Conservation (phyloP, 495 filamentous ascomycete genomes). For the Neurospora sp. region DNA sequence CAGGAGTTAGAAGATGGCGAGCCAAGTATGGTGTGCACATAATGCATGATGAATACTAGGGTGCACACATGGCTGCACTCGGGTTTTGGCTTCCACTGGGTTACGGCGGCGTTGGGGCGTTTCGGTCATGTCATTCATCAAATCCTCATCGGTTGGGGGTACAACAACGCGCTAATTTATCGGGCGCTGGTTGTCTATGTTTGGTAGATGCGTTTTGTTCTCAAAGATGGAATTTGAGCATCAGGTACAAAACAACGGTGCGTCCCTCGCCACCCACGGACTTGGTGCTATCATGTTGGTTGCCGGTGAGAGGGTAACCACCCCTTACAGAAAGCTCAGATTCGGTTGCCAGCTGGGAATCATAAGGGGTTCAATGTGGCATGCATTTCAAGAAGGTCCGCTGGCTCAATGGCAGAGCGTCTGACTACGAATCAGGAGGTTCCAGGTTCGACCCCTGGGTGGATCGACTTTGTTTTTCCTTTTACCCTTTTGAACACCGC, state of each 20-base stretch:
- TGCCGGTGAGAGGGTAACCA: not conserved
- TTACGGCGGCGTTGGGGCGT: not conserved
- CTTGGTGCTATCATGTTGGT: not conserved
- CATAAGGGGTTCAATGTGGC: not conserved
- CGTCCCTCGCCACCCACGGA: not conserved
- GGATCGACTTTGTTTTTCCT: not conserved
- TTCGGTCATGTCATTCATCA: not conserved
- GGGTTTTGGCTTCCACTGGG: not conserved
- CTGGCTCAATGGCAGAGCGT: not conserved
- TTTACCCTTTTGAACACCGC: not conserved
- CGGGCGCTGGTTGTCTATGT: not conserved
- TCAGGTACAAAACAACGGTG: not conserved
- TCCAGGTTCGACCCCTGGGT: not conserved
- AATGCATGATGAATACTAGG: not conserved
- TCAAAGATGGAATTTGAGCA: not conserved
- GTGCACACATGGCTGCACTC: not conserved
- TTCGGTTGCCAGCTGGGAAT: not conserved
- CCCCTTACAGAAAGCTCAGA: not conserved
- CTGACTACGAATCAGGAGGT: not conserved
- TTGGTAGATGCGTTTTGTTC: not conserved
- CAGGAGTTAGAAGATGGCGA: constrained; percentile 53
- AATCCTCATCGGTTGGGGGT: not conserved
- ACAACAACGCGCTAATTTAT: not conserved
- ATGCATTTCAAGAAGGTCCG: not conserved
- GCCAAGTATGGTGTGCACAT: not conserved